Evolutionary conservation across 345 rosid species (phyloP).

Genomic region (Arabidopsis arenosa): DNA sequence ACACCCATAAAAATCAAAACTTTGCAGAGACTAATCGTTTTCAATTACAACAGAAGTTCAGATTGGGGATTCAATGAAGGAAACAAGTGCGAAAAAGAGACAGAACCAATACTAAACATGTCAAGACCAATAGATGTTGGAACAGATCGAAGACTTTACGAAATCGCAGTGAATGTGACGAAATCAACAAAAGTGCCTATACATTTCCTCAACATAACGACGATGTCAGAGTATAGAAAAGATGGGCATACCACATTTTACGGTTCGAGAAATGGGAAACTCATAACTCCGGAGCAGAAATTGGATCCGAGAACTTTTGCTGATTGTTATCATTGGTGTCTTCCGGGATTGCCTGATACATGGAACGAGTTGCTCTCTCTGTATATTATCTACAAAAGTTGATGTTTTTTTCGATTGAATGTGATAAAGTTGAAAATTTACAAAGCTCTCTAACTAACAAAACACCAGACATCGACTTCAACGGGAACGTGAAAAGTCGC

Average conservation of each 20-base stretch:
- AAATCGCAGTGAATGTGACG: conserved; percentile 54
- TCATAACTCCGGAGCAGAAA: conserved; percentile 55
- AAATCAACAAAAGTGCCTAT: conserved; percentile 51
- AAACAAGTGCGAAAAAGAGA: conserved; percentile 69
- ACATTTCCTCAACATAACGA: conserved; percentile 66
- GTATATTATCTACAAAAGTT: conserved; percentile 51
- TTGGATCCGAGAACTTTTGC: conserved; percentile 66
- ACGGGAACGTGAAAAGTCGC: background rate
- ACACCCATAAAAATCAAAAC: background rate
- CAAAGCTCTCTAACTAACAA: background rate
- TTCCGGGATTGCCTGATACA: conserved; percentile 90
- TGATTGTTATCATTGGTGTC: conserved; percentile 95
- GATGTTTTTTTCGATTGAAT: conserved; percentile 25
- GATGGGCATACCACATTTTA: conserved; percentile 76
- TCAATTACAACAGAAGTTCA: conserved; percentile 55
- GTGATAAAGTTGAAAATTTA: background rate
- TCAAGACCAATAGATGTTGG: conserved; percentile 57
- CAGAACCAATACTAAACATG: conserved; percentile 54
- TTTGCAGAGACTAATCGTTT: conserved; percentile 11
- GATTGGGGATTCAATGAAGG: conserved; percentile 67
- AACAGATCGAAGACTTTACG: conserved; percentile 59
- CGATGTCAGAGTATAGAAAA: conserved; percentile 79
- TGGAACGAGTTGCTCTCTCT: conserved; percentile 89
- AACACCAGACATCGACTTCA: background rate
- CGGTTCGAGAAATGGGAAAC: conserved; percentile 52